These are phyloP conservation scores for Cystobasidiopsis lactophilus DNA, from an alignment of 768 basidiomycete species.

Conservation along the genomic window DNA sequence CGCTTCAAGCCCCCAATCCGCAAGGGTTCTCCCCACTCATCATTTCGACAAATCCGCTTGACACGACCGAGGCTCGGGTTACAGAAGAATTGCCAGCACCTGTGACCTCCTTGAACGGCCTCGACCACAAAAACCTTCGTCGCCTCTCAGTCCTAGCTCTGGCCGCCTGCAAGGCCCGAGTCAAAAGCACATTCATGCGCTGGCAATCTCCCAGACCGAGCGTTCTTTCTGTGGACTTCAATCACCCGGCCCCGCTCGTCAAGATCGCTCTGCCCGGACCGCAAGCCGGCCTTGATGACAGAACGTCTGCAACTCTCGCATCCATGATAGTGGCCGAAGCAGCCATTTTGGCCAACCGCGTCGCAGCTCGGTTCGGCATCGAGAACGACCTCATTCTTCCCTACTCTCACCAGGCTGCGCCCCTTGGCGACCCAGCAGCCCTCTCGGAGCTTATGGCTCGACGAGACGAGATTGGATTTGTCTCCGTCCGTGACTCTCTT, in stretches of 20 bases:
- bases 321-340: slow-evolving; percentile 52
- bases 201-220: too few species aligned
- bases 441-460: slow-evolving; percentile 32
- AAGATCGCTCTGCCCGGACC: too few species aligned
- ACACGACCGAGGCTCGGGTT: slow-evolving; percentile 2
- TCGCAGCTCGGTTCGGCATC: slow-evolving; percentile 47
- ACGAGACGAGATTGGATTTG: slow-evolving; percentile 28
- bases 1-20: too few species aligned
- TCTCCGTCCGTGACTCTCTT: slow-evolving; percentile 28
- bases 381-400: slow-evolving; percentile 42
- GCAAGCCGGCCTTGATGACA: too few species aligned
- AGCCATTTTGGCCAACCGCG: slow-evolving; percentile 58
- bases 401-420: slow-evolving; percentile 32
- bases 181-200: too few species aligned
- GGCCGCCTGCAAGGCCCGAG: too few species aligned
- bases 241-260: too few species aligned
- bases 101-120: slow-evolving; percentile 13
- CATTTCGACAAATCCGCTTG: not conserved
- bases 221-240: too few species aligned
- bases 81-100: slow-evolving; percentile 22
- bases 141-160: not conserved
- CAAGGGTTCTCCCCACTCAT: not conserved
- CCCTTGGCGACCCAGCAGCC: slow-evolving; percentile 19
- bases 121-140: slow-evolving; percentile 1
- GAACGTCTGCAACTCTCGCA: too few species aligned